Evolutionary conservation across 805 yeast species (phyloP).

Genomic region (Saturnispora mendoncae): DNA sequence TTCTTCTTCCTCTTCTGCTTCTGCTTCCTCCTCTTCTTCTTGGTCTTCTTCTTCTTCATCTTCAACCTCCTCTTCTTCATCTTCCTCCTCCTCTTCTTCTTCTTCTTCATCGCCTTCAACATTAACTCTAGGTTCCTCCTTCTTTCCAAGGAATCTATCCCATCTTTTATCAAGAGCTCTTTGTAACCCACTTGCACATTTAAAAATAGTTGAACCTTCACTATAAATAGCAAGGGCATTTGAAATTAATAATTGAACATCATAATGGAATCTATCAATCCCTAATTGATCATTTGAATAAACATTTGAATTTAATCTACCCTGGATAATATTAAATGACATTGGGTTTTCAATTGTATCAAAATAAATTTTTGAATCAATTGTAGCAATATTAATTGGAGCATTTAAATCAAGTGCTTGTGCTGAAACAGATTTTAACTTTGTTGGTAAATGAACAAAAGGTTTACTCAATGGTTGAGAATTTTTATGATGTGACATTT

Average conservation of each 20-base stretch:
- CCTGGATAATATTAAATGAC: slow-evolving; percentile 52
- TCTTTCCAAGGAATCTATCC: slow-evolving; percentile 26
- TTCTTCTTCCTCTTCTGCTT: slow-evolving; percentile 1
- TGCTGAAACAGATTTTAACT: background rate
- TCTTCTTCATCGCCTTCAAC: slow-evolving; percentile 7
- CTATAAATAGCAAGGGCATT: slow-evolving; percentile 78
- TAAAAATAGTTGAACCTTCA: slow-evolving; percentile 59
- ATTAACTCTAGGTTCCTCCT: slow-evolving; percentile 3
- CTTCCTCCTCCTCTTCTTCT: slow-evolving; percentile 10
- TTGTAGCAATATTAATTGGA: slow-evolving; percentile 27
- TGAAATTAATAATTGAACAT: slow-evolving; percentile 53
- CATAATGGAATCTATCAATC: slow-evolving; percentile 51
- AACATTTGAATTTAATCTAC: slow-evolving; percentile 42
- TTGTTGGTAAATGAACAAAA: slow-evolving; percentile 64
- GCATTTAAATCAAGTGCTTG: slow-evolving; percentile 2
- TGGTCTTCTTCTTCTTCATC: slow-evolving; percentile 11
- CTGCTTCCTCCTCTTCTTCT: slow-evolving; percentile 10
- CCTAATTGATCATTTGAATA: slow-evolving; percentile 40
- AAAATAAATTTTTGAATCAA: slow-evolving; percentile 70
- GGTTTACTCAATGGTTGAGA: slow-evolving; percentile 30
- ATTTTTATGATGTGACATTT: slow-evolving; percentile 17
- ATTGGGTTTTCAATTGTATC: slow-evolving; percentile 63
- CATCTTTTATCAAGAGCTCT: slow-evolving; percentile 39
- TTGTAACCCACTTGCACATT: slow-evolving; percentile 58
- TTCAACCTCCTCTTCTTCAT: slow-evolving; percentile 4